Evolutionary conservation across 2,329 filamentous ascomycete species (phyloP), one percentile per base, ranked within the genome.

Genomic region (Samsoniella hepiali): DNA sequence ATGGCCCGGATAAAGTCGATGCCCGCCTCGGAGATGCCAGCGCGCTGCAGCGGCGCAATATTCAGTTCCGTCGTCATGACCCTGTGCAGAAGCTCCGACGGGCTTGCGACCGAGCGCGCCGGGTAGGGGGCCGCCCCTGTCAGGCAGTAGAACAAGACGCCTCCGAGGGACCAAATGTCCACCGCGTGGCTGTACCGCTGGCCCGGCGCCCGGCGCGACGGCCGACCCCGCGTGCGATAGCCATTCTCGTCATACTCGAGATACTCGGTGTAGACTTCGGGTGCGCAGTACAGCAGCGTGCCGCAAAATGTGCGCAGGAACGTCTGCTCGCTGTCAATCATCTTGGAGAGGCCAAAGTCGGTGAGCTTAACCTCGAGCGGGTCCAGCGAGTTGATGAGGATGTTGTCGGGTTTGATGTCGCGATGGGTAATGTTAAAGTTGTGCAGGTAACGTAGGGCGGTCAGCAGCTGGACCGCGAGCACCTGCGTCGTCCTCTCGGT

Each of bases 341-440:
- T 93, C 74, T 99, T 99, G 2, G 95, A 98, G 5, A 99, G 79
- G 3, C 95, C 95, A 78, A 99, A 99, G 73, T 99, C 95, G 0
- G 95, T 97, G 15, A 99, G 81, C 76, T 99, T 98, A 69, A 98
- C 89, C 15, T 85, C 81, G 56, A 97, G 85, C 0, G 93, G 93
- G 6, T 88, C 80, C 10, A 86, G 74, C 1, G 87, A 88, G 11
- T 88, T 82, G 68, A 98, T 91, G 47, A 99, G 82, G 65, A 99
- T 97, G 71, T 99, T 99, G 79, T 99, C 95, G 0, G 95, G 95
- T 73, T 99, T 99, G 72, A 99, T 93, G 75, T 99, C 95, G n/a
- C 95, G 90, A 76, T 99, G 95, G 0, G 94, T 98, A 69, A 99
- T 97, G 72, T 90, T 92, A 70, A 90, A 89, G 60, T 83, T 81